Conservation (phyloP, 2,329 filamentous ascomycete species). For the Colletotrichum filicis region DNA sequence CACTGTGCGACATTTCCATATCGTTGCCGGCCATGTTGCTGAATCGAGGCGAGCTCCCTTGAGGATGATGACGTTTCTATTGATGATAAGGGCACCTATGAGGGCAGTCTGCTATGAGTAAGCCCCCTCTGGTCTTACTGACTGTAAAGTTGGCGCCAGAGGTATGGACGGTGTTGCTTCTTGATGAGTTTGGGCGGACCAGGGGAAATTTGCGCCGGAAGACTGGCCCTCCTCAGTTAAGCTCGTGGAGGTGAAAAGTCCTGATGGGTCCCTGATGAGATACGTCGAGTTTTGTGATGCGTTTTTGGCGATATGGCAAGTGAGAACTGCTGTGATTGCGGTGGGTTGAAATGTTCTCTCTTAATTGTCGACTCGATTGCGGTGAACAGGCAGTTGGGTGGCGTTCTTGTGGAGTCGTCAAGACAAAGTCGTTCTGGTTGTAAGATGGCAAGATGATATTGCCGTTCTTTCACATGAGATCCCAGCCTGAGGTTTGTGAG, state of each 20-base stretch:
- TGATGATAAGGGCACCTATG: background rate
- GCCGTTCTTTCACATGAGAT: background rate
- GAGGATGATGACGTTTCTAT: background rate
- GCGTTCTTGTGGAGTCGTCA: background rate
- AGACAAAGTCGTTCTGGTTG: background rate
- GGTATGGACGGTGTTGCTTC: background rate
- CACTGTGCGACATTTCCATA: conserved; percentile 69
- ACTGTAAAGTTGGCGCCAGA: background rate
- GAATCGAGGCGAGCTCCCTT: background rate
- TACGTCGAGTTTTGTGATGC: background rate
- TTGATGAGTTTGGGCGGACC: background rate
- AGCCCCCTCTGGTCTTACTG: background rate
- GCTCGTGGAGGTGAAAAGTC: background rate
- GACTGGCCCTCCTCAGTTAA: background rate
- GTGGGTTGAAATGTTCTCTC: background rate
- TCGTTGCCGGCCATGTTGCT: conserved; percentile 44
- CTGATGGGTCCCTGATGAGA: background rate
- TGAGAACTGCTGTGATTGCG: background rate
- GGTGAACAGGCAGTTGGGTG: background rate
- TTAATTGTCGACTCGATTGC: background rate
- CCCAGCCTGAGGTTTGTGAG: background rate
- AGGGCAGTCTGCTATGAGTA: background rate
- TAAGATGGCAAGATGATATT: background rate
- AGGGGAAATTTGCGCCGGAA: background rate
- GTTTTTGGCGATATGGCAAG: background rate